Evolutionary conservation across 768 basidiomycete species (phyloP).

Genomic region (Termitomyces sp.): DNA sequence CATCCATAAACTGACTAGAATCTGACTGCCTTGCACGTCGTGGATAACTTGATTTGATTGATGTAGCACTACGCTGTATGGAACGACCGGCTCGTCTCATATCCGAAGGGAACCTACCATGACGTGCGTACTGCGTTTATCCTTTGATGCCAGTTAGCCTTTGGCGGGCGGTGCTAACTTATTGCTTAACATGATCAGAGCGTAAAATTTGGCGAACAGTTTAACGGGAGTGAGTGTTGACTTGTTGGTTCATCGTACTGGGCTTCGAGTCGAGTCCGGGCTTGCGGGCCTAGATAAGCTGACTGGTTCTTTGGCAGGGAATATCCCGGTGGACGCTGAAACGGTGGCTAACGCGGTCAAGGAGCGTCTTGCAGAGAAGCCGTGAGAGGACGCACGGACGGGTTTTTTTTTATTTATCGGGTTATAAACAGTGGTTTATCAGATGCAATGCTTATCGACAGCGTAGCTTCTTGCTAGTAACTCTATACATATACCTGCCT

Average conservation of each 20-base stretch:
- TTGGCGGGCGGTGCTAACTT: not conserved
- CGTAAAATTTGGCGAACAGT: conserved; percentile 13
- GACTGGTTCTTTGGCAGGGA: conserved; percentile 7
- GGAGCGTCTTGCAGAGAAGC: conserved; percentile 33
- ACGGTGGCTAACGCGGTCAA: conserved; percentile 54
- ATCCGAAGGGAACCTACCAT: conserved; percentile 24
- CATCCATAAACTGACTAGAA: not conserved
- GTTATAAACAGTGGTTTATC: not conserved
- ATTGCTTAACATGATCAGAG: conserved; percentile 12
- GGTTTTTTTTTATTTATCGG: too few species aligned
- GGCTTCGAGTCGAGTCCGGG: not conserved
- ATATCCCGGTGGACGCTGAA: conserved; percentile 60
- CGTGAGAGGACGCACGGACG: not conserved
- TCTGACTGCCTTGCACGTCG: not conserved
- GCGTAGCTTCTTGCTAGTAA: not conserved
- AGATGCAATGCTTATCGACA: not conserved
- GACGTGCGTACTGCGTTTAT: conserved; percentile 16
- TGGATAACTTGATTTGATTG: too few species aligned
- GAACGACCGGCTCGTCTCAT: conserved; percentile 53
- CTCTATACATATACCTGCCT: conserved; percentile 7
- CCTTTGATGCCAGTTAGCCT: conserved; percentile 3
- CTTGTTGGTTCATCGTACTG: too few species aligned
- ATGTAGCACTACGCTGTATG: conserved; percentile 55
- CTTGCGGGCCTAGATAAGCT: not conserved
- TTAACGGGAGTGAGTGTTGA: conserved; percentile 18